A percentile compares a stretch with the other conserved stretches of the same genome.
These are phyloP conservation scores for Geosmithia putterillii DNA, from an alignment of 2,329 filamentous ascomycete genomes.

Conservation along the genomic window DNA sequence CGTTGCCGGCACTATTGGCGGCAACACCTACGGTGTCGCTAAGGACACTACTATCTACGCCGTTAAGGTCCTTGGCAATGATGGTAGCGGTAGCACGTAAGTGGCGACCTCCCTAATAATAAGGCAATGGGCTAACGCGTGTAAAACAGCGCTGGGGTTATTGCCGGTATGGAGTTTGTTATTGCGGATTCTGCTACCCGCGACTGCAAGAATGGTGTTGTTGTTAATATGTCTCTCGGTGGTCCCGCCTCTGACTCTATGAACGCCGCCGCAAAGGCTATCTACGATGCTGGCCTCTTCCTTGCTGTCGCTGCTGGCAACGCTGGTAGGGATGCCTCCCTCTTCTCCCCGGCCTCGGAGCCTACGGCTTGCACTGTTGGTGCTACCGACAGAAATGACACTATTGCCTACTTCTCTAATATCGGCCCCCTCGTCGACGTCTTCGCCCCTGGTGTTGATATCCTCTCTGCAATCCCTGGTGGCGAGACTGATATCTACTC, in stretches of 20 bases:
- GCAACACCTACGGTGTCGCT: conserved; percentile 28
- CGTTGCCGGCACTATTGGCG: conserved; percentile 31
- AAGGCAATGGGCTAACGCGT: background rate
- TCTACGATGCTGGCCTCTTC: conserved; percentile 34
- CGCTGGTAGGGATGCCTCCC: conserved; percentile 25
- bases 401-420: conserved; percentile 37
- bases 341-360: conserved; percentile 34
- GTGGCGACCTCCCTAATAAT: conserved; percentile 21
- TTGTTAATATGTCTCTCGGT: conserved; percentile 46
- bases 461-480: conserved; percentile 36
- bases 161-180: conserved; percentile 31
- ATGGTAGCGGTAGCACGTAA: conserved; percentile 22
- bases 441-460: conserved; percentile 33
- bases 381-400: conserved; percentile 26
- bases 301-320: conserved; percentile 46
- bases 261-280: conserved; percentile 35
- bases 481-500: conserved; percentile 25
- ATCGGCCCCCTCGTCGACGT: conserved; percentile 35
- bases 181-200: conserved; percentile 18
- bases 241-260: conserved; percentile 29
- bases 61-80: conserved; percentile 30
- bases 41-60: conserved; percentile 29
- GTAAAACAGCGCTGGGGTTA: conserved; percentile 21
- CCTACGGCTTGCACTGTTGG: conserved; percentile 38
- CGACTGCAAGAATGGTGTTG: conserved; percentile 27